These are phyloP conservation scores for Telopea speciosissima DNA, from an alignment of 177 flowering plant species.

Conservation along the genomic window DNA sequence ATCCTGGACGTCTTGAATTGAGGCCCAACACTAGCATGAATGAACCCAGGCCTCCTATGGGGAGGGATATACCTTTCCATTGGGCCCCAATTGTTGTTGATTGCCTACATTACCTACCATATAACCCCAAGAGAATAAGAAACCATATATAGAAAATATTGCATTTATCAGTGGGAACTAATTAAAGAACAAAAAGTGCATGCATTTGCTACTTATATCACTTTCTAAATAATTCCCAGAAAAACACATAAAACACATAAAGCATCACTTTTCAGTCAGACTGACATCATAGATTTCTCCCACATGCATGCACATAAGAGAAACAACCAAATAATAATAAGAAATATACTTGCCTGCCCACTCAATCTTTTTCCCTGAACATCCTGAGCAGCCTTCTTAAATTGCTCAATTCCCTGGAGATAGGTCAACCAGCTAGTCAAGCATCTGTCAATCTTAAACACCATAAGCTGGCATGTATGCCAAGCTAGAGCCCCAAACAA, in stretches of 20 bases:
- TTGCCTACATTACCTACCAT: too few species aligned
- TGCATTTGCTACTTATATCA: not conserved
- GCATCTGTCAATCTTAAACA: not conserved
- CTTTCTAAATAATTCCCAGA: not conserved
- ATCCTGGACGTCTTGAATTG: too few species aligned
- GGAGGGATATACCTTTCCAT: too few species aligned
- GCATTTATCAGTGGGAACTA: too few species aligned
- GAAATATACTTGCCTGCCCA: constrained; percentile 60
- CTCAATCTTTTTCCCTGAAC: constrained; percentile 66
- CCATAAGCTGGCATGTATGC: too few species aligned
- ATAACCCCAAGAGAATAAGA: too few species aligned
- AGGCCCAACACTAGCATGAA: too few species aligned
- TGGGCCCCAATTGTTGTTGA: too few species aligned
- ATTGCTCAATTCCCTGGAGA: constrained; percentile 89
- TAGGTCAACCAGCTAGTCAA: constrained; percentile 8
- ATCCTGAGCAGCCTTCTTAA: constrained; percentile 86
- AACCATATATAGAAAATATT: too few species aligned
- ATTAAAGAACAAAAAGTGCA: too few species aligned
- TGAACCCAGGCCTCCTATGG: too few species aligned
- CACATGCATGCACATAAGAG: not conserved
- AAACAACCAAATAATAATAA: not conserved
- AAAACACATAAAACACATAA: not conserved
- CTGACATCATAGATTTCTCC: not conserved
- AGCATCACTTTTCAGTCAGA: not conserved
- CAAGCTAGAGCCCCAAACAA: too few species aligned